Percentiles rank a stretch among this genome's conserved stretches.
Evolutionary conservation across 768 basidiomycete species (phyloP).

Genomic region (Sporobolomyces roseus): DNA sequence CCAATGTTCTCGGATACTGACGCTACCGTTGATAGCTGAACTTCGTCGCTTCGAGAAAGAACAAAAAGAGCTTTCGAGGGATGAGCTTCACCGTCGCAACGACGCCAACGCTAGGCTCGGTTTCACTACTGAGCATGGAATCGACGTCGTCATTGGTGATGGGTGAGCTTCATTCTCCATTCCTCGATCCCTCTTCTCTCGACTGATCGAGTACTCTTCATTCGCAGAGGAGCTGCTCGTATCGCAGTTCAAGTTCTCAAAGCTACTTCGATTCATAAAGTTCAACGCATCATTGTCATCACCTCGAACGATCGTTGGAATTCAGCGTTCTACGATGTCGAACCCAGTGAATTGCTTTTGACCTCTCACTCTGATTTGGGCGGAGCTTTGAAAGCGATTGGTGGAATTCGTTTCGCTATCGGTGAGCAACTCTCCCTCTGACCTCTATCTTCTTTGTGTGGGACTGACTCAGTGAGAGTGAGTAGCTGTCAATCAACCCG

Average conservation of each 20-base stretch:
- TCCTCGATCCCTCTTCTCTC: not conserved
- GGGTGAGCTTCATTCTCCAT: not conserved
- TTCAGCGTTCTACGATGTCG: not conserved
- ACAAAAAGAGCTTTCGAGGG: not conserved
- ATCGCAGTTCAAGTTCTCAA: constrained; percentile 4
- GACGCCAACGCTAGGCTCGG: not conserved
- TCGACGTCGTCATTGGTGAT: constrained; percentile 6
- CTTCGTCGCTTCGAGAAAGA: constrained; percentile 4
- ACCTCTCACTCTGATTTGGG: not conserved
- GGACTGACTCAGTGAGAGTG: not conserved
- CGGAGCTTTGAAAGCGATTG: not conserved
- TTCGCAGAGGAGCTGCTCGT: not conserved
- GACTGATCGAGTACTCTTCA: not conserved
- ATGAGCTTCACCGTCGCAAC: not conserved
- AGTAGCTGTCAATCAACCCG: not conserved
- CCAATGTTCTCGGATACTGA: not conserved
- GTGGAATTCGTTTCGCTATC: constrained; percentile 7
- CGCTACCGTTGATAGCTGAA: not conserved
- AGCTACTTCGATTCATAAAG: not conserved
- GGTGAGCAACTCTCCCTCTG: not conserved
- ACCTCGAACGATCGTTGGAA: not conserved
- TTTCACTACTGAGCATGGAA: not conserved
- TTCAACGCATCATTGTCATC: not conserved
- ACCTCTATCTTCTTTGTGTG: not conserved
- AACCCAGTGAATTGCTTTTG: not conserved